Conservation (phyloP, 257 asterid species). For the Ocimum tenuiflorum region DNA sequence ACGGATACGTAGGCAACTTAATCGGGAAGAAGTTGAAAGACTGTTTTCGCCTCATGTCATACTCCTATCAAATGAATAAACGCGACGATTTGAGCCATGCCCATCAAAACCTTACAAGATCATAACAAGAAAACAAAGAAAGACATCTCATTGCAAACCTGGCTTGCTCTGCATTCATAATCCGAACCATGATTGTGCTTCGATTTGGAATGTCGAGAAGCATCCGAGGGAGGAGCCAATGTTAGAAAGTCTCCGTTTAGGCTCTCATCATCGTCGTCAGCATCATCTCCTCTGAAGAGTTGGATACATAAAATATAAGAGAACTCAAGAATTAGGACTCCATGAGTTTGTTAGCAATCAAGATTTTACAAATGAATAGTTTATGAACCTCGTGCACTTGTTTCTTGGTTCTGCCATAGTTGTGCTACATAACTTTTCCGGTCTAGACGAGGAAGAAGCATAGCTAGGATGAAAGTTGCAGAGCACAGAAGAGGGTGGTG, state of each 20-base stretch:
- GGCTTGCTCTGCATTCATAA: slow-evolving; percentile 24
- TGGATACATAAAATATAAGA: slow-evolving; percentile 1
- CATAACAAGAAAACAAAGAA: neutral
- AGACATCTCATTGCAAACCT: slow-evolving; percentile 30
- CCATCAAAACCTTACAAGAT: neutral
- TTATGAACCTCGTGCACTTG: slow-evolving; percentile 35
- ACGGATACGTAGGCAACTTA: neutral
- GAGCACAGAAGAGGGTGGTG: slow-evolving; percentile 30
- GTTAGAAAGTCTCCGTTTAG: slow-evolving; percentile 63
- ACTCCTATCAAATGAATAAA: slow-evolving; percentile 31
- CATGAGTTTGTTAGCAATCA: neutral
- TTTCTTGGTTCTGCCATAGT: slow-evolving; percentile 31
- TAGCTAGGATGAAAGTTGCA: slow-evolving; percentile 20
- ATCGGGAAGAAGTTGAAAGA: slow-evolving; percentile 57
- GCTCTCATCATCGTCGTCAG: slow-evolving; percentile 18
- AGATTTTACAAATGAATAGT: neutral
- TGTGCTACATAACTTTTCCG: slow-evolving; percentile 37
- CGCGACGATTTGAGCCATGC: neutral
- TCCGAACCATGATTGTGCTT: slow-evolving; percentile 16
- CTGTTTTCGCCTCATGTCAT: slow-evolving; percentile 18
- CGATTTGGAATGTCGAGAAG: slow-evolving; percentile 23
- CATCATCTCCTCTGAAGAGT: slow-evolving; percentile 37
- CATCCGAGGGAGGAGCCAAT: slow-evolving; percentile 61
- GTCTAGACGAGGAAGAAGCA: slow-evolving; percentile 25
- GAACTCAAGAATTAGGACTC: slow-evolving; percentile 2